phyloP scores from a whole-genome alignment of 169 alveolate species.

The Plasmodium inui region DNA sequence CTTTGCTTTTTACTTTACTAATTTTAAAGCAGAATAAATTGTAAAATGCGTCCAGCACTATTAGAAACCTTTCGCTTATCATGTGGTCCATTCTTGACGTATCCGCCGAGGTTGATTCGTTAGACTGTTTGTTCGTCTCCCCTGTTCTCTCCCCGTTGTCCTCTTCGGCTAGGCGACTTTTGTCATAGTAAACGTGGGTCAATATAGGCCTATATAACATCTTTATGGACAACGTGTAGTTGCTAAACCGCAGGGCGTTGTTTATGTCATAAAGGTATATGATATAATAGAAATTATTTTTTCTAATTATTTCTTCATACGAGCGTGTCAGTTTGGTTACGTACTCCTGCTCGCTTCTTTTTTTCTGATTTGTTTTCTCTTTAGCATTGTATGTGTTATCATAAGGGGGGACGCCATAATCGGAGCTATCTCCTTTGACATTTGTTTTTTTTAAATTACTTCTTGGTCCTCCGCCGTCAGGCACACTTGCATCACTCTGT shows the following conservation, averaged over 20 bases:
- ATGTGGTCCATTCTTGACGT: neutral
- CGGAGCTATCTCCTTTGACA: neutral
- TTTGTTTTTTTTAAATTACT: neutral
- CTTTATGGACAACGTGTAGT: constrained; percentile 48
- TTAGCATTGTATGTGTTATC: neutral
- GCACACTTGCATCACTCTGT: neutral
- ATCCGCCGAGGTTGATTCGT: neutral
- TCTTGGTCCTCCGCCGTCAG: neutral
- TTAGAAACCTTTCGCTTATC: constrained; percentile 15
- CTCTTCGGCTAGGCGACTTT: neutral
- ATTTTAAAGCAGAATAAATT: constrained; percentile 70
- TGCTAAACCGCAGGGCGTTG: constrained; percentile 35
- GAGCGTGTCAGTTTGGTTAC: neutral
- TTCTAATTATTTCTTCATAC: constrained; percentile 54
- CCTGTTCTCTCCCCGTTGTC: neutral
- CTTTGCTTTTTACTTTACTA: constrained; percentile 11
- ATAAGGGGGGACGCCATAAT: neutral
- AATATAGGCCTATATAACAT: constrained; percentile 72
- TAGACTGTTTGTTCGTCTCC: neutral
- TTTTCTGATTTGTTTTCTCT: neutral
- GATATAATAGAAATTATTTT: constrained; percentile 61
- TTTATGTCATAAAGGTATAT: constrained; percentile 64
- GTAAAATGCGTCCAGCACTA: constrained; percentile 70
- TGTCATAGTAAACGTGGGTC: constrained; percentile 53
- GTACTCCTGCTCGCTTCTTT: constrained; percentile 3